These are phyloP conservation scores for Exophiala lecanii-corni DNA, from an alignment of 2,329 filamentous ascomycete species.

Conservation along the genomic window DNA sequence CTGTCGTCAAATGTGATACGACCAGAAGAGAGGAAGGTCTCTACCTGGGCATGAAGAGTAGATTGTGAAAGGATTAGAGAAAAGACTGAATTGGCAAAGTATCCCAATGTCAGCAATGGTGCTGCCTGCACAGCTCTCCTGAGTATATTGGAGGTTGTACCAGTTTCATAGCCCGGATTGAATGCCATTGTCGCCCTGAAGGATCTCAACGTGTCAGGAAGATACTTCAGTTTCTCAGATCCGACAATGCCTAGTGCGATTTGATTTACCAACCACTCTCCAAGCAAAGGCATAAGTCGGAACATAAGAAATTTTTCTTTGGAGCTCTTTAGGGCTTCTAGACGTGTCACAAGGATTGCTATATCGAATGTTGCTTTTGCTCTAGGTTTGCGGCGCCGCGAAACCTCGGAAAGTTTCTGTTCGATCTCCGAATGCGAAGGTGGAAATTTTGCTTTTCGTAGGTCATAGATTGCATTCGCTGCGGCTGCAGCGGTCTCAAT, in stretches of 20 bases:
- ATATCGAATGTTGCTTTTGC: neutral
- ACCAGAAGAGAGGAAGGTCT: neutral
- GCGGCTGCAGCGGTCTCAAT: conserved; percentile 38
- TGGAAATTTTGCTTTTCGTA: neutral
- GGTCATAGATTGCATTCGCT: conserved; percentile 29
- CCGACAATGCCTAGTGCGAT: conserved; percentile 1
- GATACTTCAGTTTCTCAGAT: conserved; percentile 28
- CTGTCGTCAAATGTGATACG: neutral
- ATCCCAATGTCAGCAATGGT: conserved; percentile 3
- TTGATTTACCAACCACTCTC: conserved; percentile 1
- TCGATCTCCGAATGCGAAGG: neutral
- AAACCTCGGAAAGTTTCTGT: neutral
- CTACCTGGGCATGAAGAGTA: neutral
- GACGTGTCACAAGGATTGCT: neutral
- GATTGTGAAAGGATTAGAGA: neutral
- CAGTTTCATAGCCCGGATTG: conserved; percentile 28
- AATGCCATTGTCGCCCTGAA: conserved; percentile 29
- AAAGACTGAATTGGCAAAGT: conserved; percentile 3
- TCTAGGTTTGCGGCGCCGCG: neutral
- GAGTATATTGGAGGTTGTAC: conserved; percentile 27
- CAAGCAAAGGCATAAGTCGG: neutral
- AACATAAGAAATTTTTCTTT: conserved; percentile 2
- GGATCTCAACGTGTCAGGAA: conserved; percentile 28
- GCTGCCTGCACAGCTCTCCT: conserved; percentile 1
- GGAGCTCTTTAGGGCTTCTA: neutral